Conservation (phyloP, 169 alveolate genomes). For the Plasmodium sp. region DNA sequence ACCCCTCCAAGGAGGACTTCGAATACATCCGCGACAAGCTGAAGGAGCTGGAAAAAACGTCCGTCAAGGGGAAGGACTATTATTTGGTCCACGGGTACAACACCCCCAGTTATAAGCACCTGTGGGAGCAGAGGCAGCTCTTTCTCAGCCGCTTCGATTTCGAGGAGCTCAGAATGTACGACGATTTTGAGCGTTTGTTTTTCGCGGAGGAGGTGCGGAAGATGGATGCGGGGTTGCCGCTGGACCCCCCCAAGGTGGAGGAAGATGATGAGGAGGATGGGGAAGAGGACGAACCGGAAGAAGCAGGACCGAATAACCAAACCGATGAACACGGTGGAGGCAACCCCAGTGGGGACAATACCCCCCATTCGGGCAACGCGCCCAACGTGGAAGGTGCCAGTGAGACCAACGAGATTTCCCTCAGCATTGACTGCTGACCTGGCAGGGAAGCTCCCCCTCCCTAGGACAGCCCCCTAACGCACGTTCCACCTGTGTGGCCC, state of each 20-base stretch:
- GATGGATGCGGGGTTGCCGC: neutral
- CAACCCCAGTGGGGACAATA: neutral
- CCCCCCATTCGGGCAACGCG: neutral
- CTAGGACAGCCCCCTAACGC: neutral
- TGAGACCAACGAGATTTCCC: neutral
- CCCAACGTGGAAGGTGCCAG: neutral
- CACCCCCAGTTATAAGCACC: constrained; percentile 38
- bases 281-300: neutral
- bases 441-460: neutral
- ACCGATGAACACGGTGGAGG: neutral
- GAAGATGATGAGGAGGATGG: neutral
- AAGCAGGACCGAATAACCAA: neutral
- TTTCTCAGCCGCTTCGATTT: constrained; percentile 40
- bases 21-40: constrained; percentile 15
- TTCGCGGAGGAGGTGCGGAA: constrained; percentile 28
- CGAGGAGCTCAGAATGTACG: constrained; percentile 38
- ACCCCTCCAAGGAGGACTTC: constrained; percentile 54
- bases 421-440: neutral
- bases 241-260: neutral
- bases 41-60: constrained; percentile 15
- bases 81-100: constrained; percentile 37
- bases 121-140: constrained; percentile 30
- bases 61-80: constrained; percentile 29
- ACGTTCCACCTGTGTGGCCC: neutral
- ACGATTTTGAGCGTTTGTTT: constrained; percentile 15